Conservation (phyloP, 73 alveolate species). For the Paramecium pentaurelia region DNA sequence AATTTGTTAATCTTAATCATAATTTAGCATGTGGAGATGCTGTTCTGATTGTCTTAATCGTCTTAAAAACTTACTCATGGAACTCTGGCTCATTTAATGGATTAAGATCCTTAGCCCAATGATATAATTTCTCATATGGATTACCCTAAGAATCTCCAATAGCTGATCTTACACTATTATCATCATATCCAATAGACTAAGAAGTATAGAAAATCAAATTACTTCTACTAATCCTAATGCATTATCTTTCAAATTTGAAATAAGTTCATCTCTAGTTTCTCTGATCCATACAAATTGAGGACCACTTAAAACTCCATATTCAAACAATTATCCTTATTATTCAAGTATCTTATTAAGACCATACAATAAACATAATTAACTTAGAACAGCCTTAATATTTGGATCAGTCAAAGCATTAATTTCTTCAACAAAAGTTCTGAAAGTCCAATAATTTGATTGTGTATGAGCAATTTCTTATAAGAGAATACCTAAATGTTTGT, state of each 20-base stretch:
- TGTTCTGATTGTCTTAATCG: conserved; percentile 49
- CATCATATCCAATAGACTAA: conserved; percentile 44
- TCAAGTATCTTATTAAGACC: conserved; percentile 36
- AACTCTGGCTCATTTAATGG: conserved; percentile 51
- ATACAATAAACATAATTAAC: conserved; percentile 43
- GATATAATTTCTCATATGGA: conserved; percentile 51
- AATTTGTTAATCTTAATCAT: conserved; percentile 17
- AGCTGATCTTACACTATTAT: conserved; percentile 52
- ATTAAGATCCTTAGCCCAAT: conserved; percentile 52
- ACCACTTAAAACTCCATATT: conserved; percentile 47
- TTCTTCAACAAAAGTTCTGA: conserved; percentile 40
- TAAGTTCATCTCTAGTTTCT: conserved; percentile 45
- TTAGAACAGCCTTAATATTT: not conserved
- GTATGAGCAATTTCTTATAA: conserved; percentile 47
- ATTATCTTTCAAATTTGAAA: conserved; percentile 31
- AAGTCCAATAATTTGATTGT: conserved; percentile 49
- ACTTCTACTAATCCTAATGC: conserved; percentile 58
- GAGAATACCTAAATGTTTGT: conserved; percentile 44
- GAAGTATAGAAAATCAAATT: too few relatives aligned
- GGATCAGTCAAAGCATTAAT: not conserved
- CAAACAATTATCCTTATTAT: conserved; percentile 51
- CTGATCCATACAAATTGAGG: conserved; percentile 26
- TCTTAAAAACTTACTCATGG: conserved; percentile 34
- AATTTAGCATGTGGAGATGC: conserved; percentile 3
- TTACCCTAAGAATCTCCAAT: conserved; percentile 55